phyloP scores from a whole-genome alignment of 257 asterid genomes.

The Paulownia fortunei region DNA sequence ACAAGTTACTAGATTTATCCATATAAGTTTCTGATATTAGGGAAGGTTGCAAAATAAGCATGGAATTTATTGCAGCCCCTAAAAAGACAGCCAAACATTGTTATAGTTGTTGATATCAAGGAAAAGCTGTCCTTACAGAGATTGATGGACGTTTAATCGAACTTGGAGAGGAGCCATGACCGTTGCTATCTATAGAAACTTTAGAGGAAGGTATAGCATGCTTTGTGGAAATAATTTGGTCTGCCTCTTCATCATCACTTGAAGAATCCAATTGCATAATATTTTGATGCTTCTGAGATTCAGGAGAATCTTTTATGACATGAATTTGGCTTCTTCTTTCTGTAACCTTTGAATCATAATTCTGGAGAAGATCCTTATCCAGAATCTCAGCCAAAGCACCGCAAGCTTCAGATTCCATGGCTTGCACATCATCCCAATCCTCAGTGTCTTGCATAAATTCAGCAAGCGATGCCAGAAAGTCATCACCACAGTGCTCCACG shows the following conservation, averaged over 20 bases:
- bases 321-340: constrained; percentile 43
- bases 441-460: constrained; percentile 75
- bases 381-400: constrained; percentile 75
- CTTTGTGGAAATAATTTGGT: constrained; percentile 30
- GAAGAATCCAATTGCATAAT: constrained; percentile 64
- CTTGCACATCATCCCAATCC: constrained; percentile 96
- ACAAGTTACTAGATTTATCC: constrained; percentile 12
- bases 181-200: constrained; percentile 31
- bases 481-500: constrained; percentile 94
- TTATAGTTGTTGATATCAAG: constrained; percentile 15
- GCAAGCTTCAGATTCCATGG: constrained; percentile 88
- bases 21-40: constrained; percentile 8
- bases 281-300: constrained; percentile 42
- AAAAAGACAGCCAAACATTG: constrained; percentile 3
- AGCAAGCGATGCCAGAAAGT: constrained; percentile 86
- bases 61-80: neutral
- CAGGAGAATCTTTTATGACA: constrained; percentile 65
- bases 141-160: constrained; percentile 42
- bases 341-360: constrained; percentile 37
- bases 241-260: constrained; percentile 60
- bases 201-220: constrained; percentile 37
- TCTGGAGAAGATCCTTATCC: constrained; percentile 50
- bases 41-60: constrained; percentile 15
- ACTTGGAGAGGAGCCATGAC: constrained; percentile 42
- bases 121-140: constrained; percentile 50